Evolutionary conservation across 164 flowering plant species (phyloP).

Genomic region (Vitis vinifera): DNA sequence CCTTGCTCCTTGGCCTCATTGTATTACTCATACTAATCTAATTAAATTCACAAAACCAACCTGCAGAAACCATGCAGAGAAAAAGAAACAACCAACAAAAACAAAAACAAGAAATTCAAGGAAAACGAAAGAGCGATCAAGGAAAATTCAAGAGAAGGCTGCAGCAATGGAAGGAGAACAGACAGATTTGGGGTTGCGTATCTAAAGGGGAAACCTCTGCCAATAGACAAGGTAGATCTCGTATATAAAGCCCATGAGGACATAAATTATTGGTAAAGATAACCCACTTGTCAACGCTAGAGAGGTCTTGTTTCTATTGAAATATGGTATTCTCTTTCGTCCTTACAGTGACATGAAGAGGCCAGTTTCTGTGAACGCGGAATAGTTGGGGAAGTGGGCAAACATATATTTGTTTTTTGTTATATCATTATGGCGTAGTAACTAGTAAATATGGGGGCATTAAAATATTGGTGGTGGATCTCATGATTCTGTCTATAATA

Average conservation of each 20-base stretch:
- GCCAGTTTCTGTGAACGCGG: conserved; percentile 12
- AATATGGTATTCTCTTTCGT: neutral
- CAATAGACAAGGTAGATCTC: neutral
- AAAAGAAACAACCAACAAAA: no score
- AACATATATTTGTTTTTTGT: neutral
- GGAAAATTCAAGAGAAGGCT: no score
- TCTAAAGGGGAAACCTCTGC: neutral
- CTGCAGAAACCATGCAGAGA: neutral
- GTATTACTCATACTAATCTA: conserved; percentile 54
- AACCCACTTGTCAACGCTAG: conserved; percentile 23
- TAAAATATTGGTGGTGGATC: no score
- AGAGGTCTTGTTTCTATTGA: neutral
- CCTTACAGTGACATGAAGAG: conserved; percentile 16
- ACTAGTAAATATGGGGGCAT: no score
- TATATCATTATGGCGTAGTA: no score
- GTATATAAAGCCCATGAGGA: conserved; percentile 8
- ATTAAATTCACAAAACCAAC: neutral
- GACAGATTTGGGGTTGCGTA: no score
- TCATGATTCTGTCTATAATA: no score
- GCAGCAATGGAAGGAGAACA: no score
- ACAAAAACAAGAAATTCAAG: no score
- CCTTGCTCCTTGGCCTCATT: conserved; percentile 48
- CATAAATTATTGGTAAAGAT: conserved; percentile 9
- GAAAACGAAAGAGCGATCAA: no score
- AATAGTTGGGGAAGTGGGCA: neutral